Percentiles rank a stretch among this genome's conserved stretches.
Evolutionary conservation across 2,329 filamentous ascomycete genomes (phyloP).

Genomic region (Exophiala phaeomuriformis): DNA sequence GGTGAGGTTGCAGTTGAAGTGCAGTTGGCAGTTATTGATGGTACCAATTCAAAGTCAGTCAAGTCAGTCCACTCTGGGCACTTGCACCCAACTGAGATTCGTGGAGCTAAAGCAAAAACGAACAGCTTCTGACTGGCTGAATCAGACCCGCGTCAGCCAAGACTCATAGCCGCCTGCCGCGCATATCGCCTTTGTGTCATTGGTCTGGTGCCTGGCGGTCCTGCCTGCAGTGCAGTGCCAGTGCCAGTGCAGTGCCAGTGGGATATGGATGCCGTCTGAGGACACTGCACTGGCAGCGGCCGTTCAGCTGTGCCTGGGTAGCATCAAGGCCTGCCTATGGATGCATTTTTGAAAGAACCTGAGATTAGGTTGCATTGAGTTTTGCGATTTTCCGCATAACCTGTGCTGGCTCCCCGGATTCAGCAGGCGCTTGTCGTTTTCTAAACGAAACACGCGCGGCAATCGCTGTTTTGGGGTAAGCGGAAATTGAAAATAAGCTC

Average conservation of each 20-base stretch:
- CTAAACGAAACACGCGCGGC: conserved; percentile 22
- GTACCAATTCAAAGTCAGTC: neutral
- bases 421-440: conserved; percentile 18
- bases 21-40: conserved; percentile 4
- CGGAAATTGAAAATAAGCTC: conserved; percentile 21
- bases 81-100: neutral
- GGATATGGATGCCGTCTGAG: too few relatives aligned
- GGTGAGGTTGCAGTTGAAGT: conserved; percentile 9
- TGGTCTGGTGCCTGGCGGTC: conserved; percentile 5
- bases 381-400: neutral
- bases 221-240: neutral
- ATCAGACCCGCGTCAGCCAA: conserved; percentile 1
- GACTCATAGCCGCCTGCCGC: neutral
- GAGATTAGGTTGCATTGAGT: too few relatives aligned
- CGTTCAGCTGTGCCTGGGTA: neutral
- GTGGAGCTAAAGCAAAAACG: conserved; percentile 1
- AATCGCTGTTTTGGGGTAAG: conserved; percentile 14
- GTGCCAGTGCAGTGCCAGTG: too few relatives aligned
- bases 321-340: too few relatives aligned
- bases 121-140: neutral
- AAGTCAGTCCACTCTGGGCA: neutral
- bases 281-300: too few relatives aligned
- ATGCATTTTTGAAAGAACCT: too few relatives aligned
- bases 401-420: neutral
- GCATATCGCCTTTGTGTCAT: neutral